Evolutionary conservation across 2,329 filamentous ascomycete genomes (phyloP).

Genomic region (Fusarium keratoplasticum): DNA sequence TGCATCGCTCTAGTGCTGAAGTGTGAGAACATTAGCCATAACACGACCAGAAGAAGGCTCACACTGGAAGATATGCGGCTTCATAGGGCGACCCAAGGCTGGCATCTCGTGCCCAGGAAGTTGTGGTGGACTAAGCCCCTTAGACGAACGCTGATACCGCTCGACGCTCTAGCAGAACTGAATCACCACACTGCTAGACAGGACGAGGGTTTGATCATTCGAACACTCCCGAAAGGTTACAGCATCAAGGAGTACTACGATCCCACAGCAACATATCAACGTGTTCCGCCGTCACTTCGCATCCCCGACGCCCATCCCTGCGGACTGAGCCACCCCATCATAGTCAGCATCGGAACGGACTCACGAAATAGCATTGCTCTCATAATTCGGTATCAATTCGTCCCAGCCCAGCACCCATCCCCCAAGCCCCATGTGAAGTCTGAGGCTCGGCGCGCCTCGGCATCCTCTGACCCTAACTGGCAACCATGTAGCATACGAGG

Average conservation of each 20-base stretch:
- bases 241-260: neutral
- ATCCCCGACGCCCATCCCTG: neutral
- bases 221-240: neutral
- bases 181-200: neutral
- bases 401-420: neutral
- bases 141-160: neutral
- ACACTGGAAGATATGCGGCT: neutral
- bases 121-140: neutral
- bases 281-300: neutral
- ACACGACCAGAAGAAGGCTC: neutral
- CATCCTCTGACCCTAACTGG: neutral
- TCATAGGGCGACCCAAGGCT: neutral
- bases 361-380: neutral
- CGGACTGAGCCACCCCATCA: neutral
- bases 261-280: neutral
- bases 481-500: neutral
- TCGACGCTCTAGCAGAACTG: neutral
- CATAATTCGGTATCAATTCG: neutral
- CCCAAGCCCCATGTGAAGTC: too few species aligned
- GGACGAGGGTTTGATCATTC: neutral
- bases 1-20: neutral
- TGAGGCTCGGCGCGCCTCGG: neutral
- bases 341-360: neutral
- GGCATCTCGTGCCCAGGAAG: neutral
- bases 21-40: neutral